Base-by-base conservation (phyloP, 441 rosid species). In the Erysimum pusillum region DNA sequence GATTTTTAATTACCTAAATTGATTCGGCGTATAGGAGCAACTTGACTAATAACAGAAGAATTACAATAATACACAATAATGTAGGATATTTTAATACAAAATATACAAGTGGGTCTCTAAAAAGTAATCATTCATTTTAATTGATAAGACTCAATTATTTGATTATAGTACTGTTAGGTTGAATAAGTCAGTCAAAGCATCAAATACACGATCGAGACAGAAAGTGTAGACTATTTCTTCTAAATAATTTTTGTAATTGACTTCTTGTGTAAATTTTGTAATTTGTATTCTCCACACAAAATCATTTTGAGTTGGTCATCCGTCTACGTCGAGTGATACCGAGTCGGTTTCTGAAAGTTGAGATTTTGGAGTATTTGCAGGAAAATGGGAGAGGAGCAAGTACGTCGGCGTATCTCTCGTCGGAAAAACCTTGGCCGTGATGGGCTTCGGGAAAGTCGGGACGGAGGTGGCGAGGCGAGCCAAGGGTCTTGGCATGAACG, bases 381-480 rank as follows among this genome's bases (percentile, higher is more conserved):
- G 91, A 58, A 87, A 89, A 85, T 89, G 93, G 93, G 65, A 67
- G 61, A 82, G 93, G 69, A 87, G 66, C 90, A 89, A 85, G 80
- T 87, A 87, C 51, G 93, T 89, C 4, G 93, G 93, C 2, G 93
- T 87, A 22, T 89, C 93, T 0, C 60, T 89, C 34, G 93, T 89
- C 51, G 93, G 90, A 22, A 87, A 87, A 79, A 89, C 93, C 3
- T 32, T 89, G 15, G 93, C 93, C n/a, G 80, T 89, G 17, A 89
- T 89, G 89, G 93, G 93, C 4, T 89, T 87, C 63, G 93, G 93
- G 0, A 89, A 89, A 83, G 93, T 89, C 5, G 93, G 93, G 51
- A 88, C 98, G 17, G 97, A 94, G 83, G 98, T 96, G 45, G 96
- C 98, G 7, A 74, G 98, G 31, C 82, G 91, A 38, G 91, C 89